Evolutionary conservation across 1,284 basidiomycete species (phyloP), one percentile per base, ranked within the genome.

Genomic region (Ustilago hordei): DNA sequence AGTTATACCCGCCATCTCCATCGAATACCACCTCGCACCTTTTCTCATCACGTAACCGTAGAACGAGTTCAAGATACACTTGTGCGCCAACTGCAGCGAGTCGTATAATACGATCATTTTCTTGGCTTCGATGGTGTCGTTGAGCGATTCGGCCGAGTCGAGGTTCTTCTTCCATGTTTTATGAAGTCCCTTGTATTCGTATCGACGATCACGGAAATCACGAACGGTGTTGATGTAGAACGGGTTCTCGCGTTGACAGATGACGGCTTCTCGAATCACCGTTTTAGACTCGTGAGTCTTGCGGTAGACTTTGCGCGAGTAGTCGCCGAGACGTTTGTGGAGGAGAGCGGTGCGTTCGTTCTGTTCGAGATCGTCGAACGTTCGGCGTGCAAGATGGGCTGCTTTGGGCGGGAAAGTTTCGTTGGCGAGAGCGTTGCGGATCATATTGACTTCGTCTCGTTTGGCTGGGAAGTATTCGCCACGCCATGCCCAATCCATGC

Each of bases 1-100:
- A 9, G 97, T 99, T 81, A 99, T 98, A 23, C 97, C 97, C 0
- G 97, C 97, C 97, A 99, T 99, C 88, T 99, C 97, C 97, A 99
- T 99, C 43, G 95, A 98, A 87, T 99, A 96, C 97, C 97, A 99
- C 28, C 97, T 90, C 17, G 97, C 97, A 66, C 97, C 97, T 86
- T 99, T 99, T 43, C 96, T 92, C 97, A 99, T 99, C 86, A 99
- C 97, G 84, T 99, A 99, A 55, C 97, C 97, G 87, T 99, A 99
- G 90, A 99, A 99, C 3, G 96, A 98, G 89, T 99, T 99, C 81
- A 99, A 91, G 86, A 99, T 99, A 87, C 95, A 98, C 89, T 99
- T 99, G 90, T 99, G 97, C 5, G 97, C 97, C 17, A 99, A 91
- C 87, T 99, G 97, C n/a, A 99, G 90, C 11, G 97, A 99, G 87